A percentile compares a stretch with the other conserved stretches of the same genome.
Conservation (phyloP, 2,329 filamentous ascomycete genomes). For the Chaetomium sp. region DNA sequence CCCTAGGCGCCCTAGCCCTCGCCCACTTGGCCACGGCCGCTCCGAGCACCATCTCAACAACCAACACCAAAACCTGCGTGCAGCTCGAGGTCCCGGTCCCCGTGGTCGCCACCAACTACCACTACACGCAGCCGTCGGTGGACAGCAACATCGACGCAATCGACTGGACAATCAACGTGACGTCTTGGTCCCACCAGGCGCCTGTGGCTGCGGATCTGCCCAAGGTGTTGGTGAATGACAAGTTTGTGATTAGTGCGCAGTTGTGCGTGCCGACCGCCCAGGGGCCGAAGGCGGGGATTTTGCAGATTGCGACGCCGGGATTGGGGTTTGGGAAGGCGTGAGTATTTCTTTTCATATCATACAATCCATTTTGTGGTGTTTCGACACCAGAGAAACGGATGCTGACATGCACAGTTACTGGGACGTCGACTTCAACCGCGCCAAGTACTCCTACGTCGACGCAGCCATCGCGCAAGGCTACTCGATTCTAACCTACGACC, state of each 20-base stretch:
- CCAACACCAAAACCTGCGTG: not conserved
- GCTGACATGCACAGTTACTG: not conserved
- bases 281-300: not conserved
- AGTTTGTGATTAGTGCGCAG: not conserved
- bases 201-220: not conserved
- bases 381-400: no score
- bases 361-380: not conserved
- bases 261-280: not conserved
- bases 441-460: not conserved
- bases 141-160: conserved; percentile 2
- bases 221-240: not conserved
- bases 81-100: not conserved
- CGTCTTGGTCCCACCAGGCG: not conserved
- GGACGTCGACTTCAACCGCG: not conserved
- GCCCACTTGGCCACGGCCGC: not conserved
- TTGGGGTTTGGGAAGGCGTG: not conserved
- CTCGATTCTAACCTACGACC: conserved; percentile 1
- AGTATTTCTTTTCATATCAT: not conserved
- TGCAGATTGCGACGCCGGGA: not conserved
- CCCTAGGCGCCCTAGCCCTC: not conserved
- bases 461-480: not conserved
- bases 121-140: not conserved
- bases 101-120: not conserved
- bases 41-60: not conserved
- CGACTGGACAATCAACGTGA: not conserved